Base-by-base conservation (phyloP, 768 basidiomycete species). In the Dentipellis sp. region DNA sequence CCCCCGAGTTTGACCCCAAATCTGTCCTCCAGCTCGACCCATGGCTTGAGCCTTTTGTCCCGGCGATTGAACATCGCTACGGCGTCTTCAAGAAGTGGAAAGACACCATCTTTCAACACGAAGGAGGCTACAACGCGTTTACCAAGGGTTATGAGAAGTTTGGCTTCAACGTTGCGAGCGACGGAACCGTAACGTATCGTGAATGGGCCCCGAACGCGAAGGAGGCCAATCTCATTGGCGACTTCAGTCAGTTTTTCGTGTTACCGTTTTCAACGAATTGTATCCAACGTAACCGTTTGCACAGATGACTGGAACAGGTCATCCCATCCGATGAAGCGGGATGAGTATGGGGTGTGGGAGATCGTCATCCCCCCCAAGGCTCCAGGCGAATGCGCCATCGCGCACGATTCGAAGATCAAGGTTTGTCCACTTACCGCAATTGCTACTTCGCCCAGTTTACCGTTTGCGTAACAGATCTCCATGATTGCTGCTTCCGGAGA, bases 161-260 rank as follows among this genome's bases (percentile, higher is more conserved):
- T 66, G 95, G 95, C 37, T 75, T 99, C 63, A 84, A 88, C 56
- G 79, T 91, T 42, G 75, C 74, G 40, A 66, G 72, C 38, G 78
- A 86, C 56, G 84, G 83, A 53, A 77, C 84, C 29, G 80, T 98
- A 34, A 71, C 79, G 8, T 98, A 98, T 70, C 78, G 90, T 63
- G 97, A 99, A 68, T 99, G 97, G 97, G 95, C 97, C 9, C 94
- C 97, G 0, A 90, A 89, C 62, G 94, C 88, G 16, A 73, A 65
- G 47, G 84, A 87, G 63, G 95, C 94, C 3, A 78, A 74, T 67
- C 72, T 99, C 56, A 92, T 92, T 63, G 97, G 97, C 46, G 95
- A 99, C 48, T 99, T 99, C 76, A 99, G 94, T 97, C 61, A 70
- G 92, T 81, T 21, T 14, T 36, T 56, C 19, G 42, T 34, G 51